A percentile compares a stretch with the other conserved stretches of the same genome.
These are phyloP conservation scores for Apiotrichum laibachii DNA, from an alignment of 1,284 basidiomycete species.

Conservation along the genomic window DNA sequence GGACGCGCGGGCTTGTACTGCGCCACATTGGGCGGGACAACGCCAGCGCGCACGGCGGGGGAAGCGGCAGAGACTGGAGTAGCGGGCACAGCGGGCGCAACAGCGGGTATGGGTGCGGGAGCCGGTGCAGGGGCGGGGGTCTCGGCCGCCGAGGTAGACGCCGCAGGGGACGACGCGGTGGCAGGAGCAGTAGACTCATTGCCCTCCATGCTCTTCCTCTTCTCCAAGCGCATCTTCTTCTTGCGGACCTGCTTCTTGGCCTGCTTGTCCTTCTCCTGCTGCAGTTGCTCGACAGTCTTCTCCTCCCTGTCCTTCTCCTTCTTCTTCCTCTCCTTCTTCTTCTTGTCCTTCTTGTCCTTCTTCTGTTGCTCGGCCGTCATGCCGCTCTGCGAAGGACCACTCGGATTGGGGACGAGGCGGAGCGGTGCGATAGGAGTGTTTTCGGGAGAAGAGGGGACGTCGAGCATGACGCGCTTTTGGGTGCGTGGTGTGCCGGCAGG, in stretches of 20 bases:
- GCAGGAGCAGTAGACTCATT: not conserved
- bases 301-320: not conserved
- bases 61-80: not conserved
- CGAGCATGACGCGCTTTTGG: slow-evolving; percentile 15
- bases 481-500: slow-evolving; percentile 9
- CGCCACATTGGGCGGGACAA: not conserved
- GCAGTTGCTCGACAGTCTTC: too few species aligned
- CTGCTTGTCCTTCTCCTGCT: not conserved
- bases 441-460: slow-evolving; percentile 11
- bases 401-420: too few species aligned
- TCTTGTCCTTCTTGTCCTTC: not conserved
- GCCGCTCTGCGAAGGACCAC: too few species aligned
- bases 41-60: not conserved
- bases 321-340: not conserved
- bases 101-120: not conserved
- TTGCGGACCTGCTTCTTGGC: not conserved
- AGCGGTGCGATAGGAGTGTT: slow-evolving; percentile 4
- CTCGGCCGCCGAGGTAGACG: not conserved
- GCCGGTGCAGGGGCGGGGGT: not conserved
- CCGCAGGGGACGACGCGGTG: not conserved
- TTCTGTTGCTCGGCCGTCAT: too few species aligned
- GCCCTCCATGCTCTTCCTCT: not conserved
- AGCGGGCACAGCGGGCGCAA: not conserved
- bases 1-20: slow-evolving; percentile 30
- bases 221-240: not conserved